These are phyloP conservation scores for Pisolithus orientalis DNA, from an alignment of 768 basidiomycete species.

Conservation along the genomic window DNA sequence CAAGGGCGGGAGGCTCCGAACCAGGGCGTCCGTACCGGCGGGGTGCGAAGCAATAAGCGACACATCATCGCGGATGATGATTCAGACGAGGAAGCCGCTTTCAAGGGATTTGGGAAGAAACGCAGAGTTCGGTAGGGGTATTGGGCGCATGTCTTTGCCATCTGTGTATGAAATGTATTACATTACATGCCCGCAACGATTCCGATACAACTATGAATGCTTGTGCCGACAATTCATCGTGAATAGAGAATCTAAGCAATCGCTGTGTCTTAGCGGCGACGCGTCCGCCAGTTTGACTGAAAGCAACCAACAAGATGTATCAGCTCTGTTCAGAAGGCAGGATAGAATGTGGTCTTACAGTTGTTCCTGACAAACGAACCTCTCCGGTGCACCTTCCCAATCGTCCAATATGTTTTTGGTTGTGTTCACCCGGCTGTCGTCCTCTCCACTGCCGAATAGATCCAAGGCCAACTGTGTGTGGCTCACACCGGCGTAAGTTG, in stretches of 20 bases:
- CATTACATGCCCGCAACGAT: neutral
- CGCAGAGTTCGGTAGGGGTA: slow-evolving; percentile 6
- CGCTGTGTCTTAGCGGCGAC: slow-evolving; percentile 86
- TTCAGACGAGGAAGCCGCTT: slow-evolving; percentile 66
- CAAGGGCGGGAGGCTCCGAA: slow-evolving; percentile 5
- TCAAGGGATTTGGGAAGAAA: slow-evolving; percentile 52
- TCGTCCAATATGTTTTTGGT: slow-evolving; percentile 83
- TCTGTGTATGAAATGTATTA: neutral
- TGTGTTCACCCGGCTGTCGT: slow-evolving; percentile 37
- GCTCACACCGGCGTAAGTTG: slow-evolving; percentile 95
- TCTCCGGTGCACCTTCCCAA: slow-evolving; percentile 96
- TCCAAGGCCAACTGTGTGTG: slow-evolving; percentile 95
- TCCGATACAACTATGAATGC: slow-evolving; percentile 1
- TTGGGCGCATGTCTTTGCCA: neutral
- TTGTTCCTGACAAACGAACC: slow-evolving; percentile 97
- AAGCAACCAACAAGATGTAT: slow-evolving; percentile 1
- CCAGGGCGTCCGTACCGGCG: neutral
- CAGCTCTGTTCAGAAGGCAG: neutral
- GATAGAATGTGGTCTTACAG: slow-evolving; percentile 37
- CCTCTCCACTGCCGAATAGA: slow-evolving; percentile 76
- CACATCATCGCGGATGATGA: slow-evolving; percentile 53
- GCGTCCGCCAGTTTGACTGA: slow-evolving; percentile 80
- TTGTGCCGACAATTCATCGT: slow-evolving; percentile 50
- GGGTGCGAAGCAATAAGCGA: slow-evolving; percentile 15
- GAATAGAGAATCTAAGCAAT: slow-evolving; percentile 75